Base-by-base conservation (phyloP, 306 rosid genomes). In the Trifolium pratense region DNA sequence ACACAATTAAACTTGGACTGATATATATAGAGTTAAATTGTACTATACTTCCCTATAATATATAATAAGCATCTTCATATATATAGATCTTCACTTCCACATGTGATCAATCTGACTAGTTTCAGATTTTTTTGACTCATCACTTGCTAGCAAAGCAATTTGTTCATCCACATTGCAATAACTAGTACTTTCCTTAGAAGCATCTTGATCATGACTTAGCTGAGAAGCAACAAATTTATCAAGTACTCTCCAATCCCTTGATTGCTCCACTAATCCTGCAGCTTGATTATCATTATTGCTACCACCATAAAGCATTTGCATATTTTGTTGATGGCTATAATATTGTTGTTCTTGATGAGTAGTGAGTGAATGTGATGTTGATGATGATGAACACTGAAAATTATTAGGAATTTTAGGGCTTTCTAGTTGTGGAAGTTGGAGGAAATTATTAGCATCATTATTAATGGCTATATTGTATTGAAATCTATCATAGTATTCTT, bases 141-240 rank as follows among this genome's bases (percentile, higher is more conserved):
- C 84, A 25, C 67, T 78, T 67, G 81, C 66, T 9, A 78, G 81
- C 84, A 82, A 63, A 65, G 70, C 65, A 43, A 71, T 65, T 31
- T 84, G 86, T 52, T 72, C 79, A 68, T 82, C 83, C 82, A 79
- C 79, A 45, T 74, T 74, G 17, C 87, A 84, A 80, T 75, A 87
- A 75, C 51, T 86, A 66, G 21, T 78, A 13, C 78, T 56, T 75
- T 74, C 88, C 79, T 86, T 82, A 68, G 87, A 76, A 72, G 60
- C 77, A 63, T 84, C 84, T 74, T 80, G 87, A 70, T 81, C 83
- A 3, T 84, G 89, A 73, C 89, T 87, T 40, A 88, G 88, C 31
- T 90, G 95, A 34, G 95, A 87, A 64, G 90, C 95, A 65, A 92
- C 98, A 70, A 84, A 87, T 68, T 92, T 90, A 76, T 90, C 96